Base-by-base conservation (phyloP, 495 filamentous ascomycete species). In the Penicillium paradoxum region DNA sequence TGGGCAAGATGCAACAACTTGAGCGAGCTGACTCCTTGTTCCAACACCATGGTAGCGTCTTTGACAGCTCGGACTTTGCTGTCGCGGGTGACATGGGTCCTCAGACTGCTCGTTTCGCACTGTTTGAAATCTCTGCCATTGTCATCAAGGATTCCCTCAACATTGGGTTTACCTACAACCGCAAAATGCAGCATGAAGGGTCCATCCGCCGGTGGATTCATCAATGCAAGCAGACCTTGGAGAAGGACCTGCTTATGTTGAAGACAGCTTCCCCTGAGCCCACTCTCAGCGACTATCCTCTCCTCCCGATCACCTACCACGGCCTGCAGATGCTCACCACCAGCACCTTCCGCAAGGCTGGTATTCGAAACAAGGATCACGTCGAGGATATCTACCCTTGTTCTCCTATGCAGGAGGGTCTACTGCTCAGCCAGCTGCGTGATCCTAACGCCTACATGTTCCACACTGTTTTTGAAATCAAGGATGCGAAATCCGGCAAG, bases 371-470 rank as follows among this genome's bases (percentile, higher is more conserved):
- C 54, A 65, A 70, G 49, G 62, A 62, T 19, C 63, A 75, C 0
- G 69, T 83, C 2, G 77, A 88, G 63, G 77, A 83, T 30, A 73
- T 80, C 27, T 87, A 86, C 45, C 84, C 84, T 2, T 83, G 79
- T 47, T 84, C 85, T 0, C 77, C 83, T 0, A 80, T 83, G 33
- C 86, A 89, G 54, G 79, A 86, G 53, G 83, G 79, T 39, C 78
- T 88, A 4, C 65, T 89, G 14, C 78, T 86, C 46, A 84, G 81
- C 48, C 83, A 88, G 32, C 70, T 79, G 13, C 79, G 75, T 22
- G 71, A 79, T 37, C 67, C 74, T 11, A 62, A 59, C 24, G 60
- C 66, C 1, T 83, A 81, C 58, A 68, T 73, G 50, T 75, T 75
- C 53, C 67, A 73, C 53, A 68, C 68, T 3, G 66, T 78, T 6